Evolutionary conservation across 164 flowering plant species (phyloP), one percentile per base, ranked within the genome.

Genomic region (Magnolia kwangsiensis): DNA sequence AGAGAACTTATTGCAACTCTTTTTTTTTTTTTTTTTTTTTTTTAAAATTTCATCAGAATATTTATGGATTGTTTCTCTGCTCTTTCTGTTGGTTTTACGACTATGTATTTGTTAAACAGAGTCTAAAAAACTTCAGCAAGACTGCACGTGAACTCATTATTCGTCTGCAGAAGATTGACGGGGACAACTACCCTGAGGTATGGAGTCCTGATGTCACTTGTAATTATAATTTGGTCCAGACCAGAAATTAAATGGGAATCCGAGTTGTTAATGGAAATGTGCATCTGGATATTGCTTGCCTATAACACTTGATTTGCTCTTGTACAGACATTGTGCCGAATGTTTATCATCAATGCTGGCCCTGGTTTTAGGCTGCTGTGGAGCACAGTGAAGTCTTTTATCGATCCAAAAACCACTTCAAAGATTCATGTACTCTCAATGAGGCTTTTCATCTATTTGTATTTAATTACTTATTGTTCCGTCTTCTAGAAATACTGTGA

Each of bases 281-380:
- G 21, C 24, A 21, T 66, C 29, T 20, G 19, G 19, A 63, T 24
- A 66, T 23, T 66, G 27, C 29, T 66, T 55, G 61, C 61, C 24
- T 29, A 14, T 16, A 37, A 69, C 71, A 29, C 16, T 24, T 21
- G 20, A 69, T 9, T 37, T 69, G 10, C 20, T 11, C 8, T 55
- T 55, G 16, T 82, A 81, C 90, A 94, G 98, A 92, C 98, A 23
- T 91, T 94, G 27, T 81, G 79, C 79, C 93, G 85, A 80, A 92
- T 94, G 98, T 91, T 88, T 81, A 94, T 94, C 80, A 89, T 94
- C 87, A 94, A 94, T 89, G 98, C 98, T 80, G 98, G 98, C 69
- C 89, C 96, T 81, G 97, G 98, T 59, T 94, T 94, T 85, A 86
- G 92, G 84, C 85, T 94, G 67, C 80, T 94, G 8, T 94, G 97